phyloP scores from a whole-genome alignment of 495 filamentous ascomycete species.

The Aspergillus bertholletiae region DNA sequence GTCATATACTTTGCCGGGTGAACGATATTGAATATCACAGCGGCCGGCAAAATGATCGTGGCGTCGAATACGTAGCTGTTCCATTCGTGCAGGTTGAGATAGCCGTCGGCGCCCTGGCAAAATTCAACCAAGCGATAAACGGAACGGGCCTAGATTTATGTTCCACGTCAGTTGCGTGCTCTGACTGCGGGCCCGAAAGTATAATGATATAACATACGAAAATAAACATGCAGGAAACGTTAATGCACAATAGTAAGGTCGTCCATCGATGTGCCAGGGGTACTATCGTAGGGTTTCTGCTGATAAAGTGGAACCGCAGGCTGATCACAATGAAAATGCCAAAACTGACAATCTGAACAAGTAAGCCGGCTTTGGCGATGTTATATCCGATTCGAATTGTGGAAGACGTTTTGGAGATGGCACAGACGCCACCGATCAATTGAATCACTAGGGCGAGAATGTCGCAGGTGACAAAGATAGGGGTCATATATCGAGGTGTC shows the following conservation, averaged over 20 bases:
- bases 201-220: too few species aligned
- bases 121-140: constrained; percentile 65
- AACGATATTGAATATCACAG: constrained; percentile 48
- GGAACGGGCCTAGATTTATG: constrained; percentile 44
- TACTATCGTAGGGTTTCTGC: constrained; percentile 29
- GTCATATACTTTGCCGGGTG: constrained; percentile 45
- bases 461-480: constrained; percentile 32
- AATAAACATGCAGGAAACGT: constrained; percentile 50
- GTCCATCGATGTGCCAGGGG: constrained; percentile 44
- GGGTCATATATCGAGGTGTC: constrained; percentile 36
- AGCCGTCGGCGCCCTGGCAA: constrained; percentile 48
- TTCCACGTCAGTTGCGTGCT: neutral
- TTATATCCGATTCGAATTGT: constrained; percentile 34
- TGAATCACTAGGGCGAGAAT: constrained; percentile 29
- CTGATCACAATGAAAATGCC: constrained; percentile 40
- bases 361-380: constrained; percentile 36
- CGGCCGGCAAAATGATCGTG: constrained; percentile 48
- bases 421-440: constrained; percentile 28
- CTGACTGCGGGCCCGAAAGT: neutral
- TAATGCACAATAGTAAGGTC: constrained; percentile 49
- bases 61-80: constrained; percentile 61
- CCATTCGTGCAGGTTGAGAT: constrained; percentile 52
- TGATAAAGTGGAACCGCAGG: constrained; percentile 36
- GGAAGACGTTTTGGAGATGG: constrained; percentile 23
- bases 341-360: constrained; percentile 41